Base-by-base conservation (phyloP, 2,329 filamentous ascomycete species). In the Chaetomiaceae sp. region DNA sequence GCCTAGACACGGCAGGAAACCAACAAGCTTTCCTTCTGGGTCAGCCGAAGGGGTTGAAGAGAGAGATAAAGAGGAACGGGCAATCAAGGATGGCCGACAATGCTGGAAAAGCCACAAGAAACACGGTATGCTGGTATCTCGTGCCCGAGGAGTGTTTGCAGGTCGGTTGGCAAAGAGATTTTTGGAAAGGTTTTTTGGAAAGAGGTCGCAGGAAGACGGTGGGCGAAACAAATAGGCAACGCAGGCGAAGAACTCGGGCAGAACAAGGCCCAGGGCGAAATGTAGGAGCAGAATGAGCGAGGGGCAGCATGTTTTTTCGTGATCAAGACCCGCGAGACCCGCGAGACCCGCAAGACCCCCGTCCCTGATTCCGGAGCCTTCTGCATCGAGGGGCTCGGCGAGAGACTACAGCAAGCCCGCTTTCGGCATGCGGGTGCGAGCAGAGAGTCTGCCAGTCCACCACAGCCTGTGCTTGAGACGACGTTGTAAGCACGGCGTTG, bases 231-330 rank as follows among this genome's bases (percentile, higher is more conserved):
- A 40, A 36, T 14, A 37, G 36, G 21, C 44, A 25, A 25, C 38
- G n/a, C 27, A 21, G 8, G 32, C 48, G 48, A 51, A 38, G 5
- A 18, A 21, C 21, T 36, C 38, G 29, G 48, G 48, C 46, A 48
- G 46, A 48, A 33, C n/a, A 1, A 14, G 3, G 14, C 20, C 13
- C n/a, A 23, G 27, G 30, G 40, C 49, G 41, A 46, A 46, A 18
- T 7, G 27, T 10, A 25, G 16, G 29, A 34, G 48, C 37, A 48
- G 51, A 43, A 48, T 25, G 36, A 25, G 32, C 6, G 7, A n/a
- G 25, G 38, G 18, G 18, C 21, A 10, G 25, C 25, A 8, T 33
- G 33, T 33, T 40, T 11, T n/a, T 16, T 20, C 10, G 8, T 1
- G 32, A 5, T 34, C 27, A 18, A 29, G 16, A 7, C n/a, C n/a